A percentile compares a stretch with the other conserved stretches of the same genome.
These are phyloP conservation scores for Streptanthus diversifolius DNA, from an alignment of 345 rosid genomes.

Conservation along the genomic window DNA sequence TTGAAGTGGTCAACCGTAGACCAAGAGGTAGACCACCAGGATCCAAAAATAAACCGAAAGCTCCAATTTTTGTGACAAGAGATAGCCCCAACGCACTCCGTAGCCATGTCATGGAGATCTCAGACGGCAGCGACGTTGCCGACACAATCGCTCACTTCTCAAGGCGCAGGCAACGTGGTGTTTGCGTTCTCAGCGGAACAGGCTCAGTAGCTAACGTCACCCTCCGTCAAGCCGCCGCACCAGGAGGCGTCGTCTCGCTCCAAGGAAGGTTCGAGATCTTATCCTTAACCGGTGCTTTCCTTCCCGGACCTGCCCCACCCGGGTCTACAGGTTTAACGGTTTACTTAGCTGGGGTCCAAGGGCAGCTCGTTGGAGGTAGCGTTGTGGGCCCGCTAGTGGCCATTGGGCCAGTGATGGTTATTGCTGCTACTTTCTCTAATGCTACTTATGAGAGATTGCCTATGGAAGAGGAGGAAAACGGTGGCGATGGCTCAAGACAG, in stretches of 20 bases:
- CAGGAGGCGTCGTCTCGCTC: conserved; percentile 65
- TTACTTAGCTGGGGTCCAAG: conserved; percentile 71
- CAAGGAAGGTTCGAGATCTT: conserved; percentile 79
- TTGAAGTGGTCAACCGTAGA: conserved; percentile 63
- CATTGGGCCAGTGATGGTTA: conserved; percentile 76
- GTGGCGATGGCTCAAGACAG: conserved; percentile 37
- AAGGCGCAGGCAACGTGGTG: conserved; percentile 69
- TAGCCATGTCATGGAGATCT: conserved; percentile 75
- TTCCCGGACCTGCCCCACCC: conserved; percentile 89
- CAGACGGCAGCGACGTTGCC: conserved; percentile 70
- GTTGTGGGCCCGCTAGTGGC: conserved; percentile 68
- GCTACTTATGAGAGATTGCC: conserved; percentile 84
- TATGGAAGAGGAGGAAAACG: conserved; percentile 64
- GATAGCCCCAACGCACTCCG: conserved; percentile 88
- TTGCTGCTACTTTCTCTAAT: conserved; percentile 81
- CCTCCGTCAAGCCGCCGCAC: conserved; percentile 72
- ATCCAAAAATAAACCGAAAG: conserved; percentile 75
- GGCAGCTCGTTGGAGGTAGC: conserved; percentile 79
- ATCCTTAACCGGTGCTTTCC: conserved; percentile 71
- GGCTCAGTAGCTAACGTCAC: conserved; percentile 83
- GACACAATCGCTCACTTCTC: conserved; percentile 74
- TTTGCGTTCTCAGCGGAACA: conserved; percentile 74
- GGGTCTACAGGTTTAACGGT: conserved; percentile 80
- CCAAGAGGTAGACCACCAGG: conserved; percentile 85
- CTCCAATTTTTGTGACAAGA: conserved; percentile 70